These are phyloP conservation scores for Zopfochytrium polystomum DNA, from an alignment of 371 early-diverging fungal species.

Conservation along the genomic window DNA sequence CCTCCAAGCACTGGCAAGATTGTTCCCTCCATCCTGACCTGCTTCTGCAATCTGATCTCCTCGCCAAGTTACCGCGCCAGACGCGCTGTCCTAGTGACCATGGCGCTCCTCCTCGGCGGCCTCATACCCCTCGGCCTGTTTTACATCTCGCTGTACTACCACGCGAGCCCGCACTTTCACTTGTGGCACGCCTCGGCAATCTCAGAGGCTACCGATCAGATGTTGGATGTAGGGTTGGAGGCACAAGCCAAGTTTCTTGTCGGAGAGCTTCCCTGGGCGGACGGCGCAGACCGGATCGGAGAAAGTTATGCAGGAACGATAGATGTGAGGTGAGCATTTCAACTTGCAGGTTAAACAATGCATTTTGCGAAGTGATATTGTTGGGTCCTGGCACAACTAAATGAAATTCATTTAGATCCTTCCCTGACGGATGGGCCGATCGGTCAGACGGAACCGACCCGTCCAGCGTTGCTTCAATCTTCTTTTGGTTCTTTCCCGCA, in stretches of 20 bases:
- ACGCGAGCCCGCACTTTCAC: no score
- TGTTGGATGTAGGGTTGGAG: no score
- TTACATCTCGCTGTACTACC: no score
- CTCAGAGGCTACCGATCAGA: no score
- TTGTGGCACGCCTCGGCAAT: no score
- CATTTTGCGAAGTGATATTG: constrained; percentile 15
- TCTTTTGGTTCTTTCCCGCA: constrained; percentile 68
- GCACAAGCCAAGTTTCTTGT: constrained; percentile 29
- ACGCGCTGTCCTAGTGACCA: no score
- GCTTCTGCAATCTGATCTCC: no score
- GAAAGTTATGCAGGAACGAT: constrained; percentile 56
- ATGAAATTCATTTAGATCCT: constrained; percentile 10
- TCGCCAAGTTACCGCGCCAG: no score
- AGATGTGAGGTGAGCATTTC: constrained; percentile 45
- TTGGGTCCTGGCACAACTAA: constrained; percentile 7
- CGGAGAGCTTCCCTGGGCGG: constrained; percentile 52
- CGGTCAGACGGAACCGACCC: neutral
- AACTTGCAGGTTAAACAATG: constrained; percentile 4
- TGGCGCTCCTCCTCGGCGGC: no score
- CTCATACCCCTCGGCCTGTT: no score
- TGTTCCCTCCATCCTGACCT: no score
- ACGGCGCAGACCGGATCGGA: constrained; percentile 47
- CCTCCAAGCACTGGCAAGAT: no score
- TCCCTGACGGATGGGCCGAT: constrained; percentile 24
- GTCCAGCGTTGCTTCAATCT: constrained; percentile 37